Evolutionary conservation across 352 stramenopile genomes (phyloP).

Genomic region (Phytopythium delawarense): DNA sequence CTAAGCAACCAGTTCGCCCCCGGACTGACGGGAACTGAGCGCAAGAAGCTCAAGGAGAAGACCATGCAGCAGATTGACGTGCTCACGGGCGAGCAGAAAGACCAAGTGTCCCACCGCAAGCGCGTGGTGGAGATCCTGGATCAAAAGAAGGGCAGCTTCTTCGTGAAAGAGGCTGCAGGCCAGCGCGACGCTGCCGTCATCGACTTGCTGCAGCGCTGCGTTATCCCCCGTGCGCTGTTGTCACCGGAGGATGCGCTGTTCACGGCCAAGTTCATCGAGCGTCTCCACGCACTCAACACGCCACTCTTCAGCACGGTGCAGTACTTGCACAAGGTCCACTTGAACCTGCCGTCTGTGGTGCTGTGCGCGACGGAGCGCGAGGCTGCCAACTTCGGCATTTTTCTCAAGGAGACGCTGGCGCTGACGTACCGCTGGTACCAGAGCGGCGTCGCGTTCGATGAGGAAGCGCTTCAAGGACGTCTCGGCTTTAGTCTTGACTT

Average conservation of each 20-base stretch:
- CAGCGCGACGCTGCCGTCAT: conserved; percentile 45
- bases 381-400: conserved; percentile 84
- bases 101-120: conserved; percentile 82
- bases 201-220: conserved; percentile 77
- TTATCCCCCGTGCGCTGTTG: conserved; percentile 72
- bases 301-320: conserved; percentile 72
- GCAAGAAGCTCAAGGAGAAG: conserved; percentile 83
- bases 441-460: conserved; percentile 70
- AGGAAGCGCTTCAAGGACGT: conserved; percentile 67
- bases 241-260: conserved; percentile 84
- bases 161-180: conserved; percentile 31
- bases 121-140: conserved; percentile 78
- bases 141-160: conserved; percentile 65
- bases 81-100: conserved; percentile 80
- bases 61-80: conserved; percentile 76
- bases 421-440: conserved; percentile 78
- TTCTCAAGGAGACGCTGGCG: conserved; percentile 73
- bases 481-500: conserved; percentile 75
- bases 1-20: conserved; percentile 22
- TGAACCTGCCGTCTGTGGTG: conserved; percentile 76
- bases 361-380: conserved; percentile 82
- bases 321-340: conserved; percentile 77
- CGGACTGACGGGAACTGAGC: conserved; percentile 38
- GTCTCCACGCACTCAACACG: conserved; percentile 67
- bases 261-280: conserved; percentile 82